Evolutionary conservation across 371 early-diverging fungal genomes (phyloP), one percentile per base, ranked within the genome.

Genomic region (Rhizopus arrhizus): DNA sequence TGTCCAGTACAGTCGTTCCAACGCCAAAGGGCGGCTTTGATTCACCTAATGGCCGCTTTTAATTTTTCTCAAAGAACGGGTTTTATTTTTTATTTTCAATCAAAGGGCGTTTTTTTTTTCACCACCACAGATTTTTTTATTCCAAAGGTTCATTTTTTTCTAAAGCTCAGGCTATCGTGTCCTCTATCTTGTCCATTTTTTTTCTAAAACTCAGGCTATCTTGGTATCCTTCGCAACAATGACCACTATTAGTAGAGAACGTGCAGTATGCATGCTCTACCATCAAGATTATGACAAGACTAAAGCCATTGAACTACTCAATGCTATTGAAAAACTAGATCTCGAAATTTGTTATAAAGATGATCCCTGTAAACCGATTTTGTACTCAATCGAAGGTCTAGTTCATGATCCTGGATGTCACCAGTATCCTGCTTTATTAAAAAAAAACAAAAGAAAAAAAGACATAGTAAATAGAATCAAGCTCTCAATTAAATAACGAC

Each of bases 211-310:
- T 43, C 56, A 56, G 57, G 57, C 38, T 52, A 56, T 50, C 50
- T 56, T 56, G 56, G 56, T 49, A 50, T 42, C 42, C 29, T 57
- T 62, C 6, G 4, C 53, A 56, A 57, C 52, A 56, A 57, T 62
- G 53, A 52, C 53, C 51, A 62, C 62, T 57, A 57, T 56, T n/a
- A 57, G 57, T 46, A 62, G 56, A 56, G 56, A 56, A 46, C 57
- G 57, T 52, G 47, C 57, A 62, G n/a, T 62, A 62, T 57, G 46
- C 53, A 52, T 62, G 53, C 36, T 62, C 40, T 56, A 62, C 53
- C 62, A 57, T 62, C 36, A 52, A 57, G 57, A 62, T 56, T 62
- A 57, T 56, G 40, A 52, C 52, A 62, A 62, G 46, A 62, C 51
- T 62, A 62, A 62, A 56, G 56, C 53, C 52, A 62, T 12, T 45